Percentiles rank a stretch among this genome's conserved stretches.
Evolutionary conservation across 1,139 yeast species (phyloP).

Genomic region (Candida freyschussii): DNA sequence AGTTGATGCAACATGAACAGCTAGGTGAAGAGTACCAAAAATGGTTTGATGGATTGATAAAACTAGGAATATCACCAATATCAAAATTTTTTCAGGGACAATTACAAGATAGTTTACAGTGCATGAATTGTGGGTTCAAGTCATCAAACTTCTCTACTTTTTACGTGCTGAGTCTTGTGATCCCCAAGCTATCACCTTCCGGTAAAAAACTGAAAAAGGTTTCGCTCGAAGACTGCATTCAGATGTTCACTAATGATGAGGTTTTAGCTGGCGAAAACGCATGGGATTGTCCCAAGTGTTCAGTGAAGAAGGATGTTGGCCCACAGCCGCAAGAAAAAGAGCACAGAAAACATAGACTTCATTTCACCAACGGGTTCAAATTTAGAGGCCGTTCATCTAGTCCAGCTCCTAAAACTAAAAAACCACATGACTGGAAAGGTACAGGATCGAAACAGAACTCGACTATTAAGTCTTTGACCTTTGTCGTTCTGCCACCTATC

Average conservation of each 20-base stretch:
- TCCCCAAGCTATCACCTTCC: constrained; percentile 39
- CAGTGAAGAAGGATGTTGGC: constrained; percentile 24
- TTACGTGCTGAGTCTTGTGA: constrained; percentile 62
- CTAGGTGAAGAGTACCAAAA: constrained; percentile 46
- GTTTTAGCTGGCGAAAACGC: constrained; percentile 66
- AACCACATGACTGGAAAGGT: constrained; percentile 9
- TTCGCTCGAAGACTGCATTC: constrained; percentile 57
- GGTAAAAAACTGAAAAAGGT: constrained; percentile 32
- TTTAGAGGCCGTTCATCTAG: constrained; percentile 24
- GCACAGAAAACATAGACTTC: constrained; percentile 19
- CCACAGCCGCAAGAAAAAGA: constrained; percentile 12
- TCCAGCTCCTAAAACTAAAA: constrained; percentile 27
- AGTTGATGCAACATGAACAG: constrained; percentile 32
- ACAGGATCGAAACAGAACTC: constrained; percentile 13
- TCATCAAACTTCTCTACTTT: constrained; percentile 57
- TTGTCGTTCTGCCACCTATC: constrained; percentile 59
- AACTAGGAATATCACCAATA: constrained; percentile 59
- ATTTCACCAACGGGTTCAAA: constrained; percentile 17
- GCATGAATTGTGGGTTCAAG: constrained; percentile 59
- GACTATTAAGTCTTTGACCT: constrained; percentile 51
- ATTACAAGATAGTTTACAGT: constrained; percentile 56
- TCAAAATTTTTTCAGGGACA: constrained; percentile 64
- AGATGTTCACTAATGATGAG: constrained; percentile 65
- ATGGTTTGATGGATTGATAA: constrained; percentile 52
- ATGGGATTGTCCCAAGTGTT: constrained; percentile 75